Conservation (phyloP, 768 basidiomycete species). For the Lactarius quietus region DNA sequence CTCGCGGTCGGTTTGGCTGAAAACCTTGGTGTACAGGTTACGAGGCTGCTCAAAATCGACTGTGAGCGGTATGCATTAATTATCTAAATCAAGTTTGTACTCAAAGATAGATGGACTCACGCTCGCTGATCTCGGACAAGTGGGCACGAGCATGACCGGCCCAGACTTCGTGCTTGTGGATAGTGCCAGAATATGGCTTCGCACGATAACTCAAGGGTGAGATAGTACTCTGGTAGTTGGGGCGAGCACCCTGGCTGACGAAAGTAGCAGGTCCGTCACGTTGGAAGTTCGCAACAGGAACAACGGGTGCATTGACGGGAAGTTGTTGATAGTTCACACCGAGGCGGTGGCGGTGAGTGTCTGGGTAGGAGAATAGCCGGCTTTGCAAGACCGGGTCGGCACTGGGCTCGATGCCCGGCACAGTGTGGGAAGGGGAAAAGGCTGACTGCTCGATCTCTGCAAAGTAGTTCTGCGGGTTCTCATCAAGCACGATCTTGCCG, state of each 20-base stretch:
- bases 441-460: slow-evolving; percentile 93
- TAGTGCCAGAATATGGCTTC: slow-evolving; percentile 36
- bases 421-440: slow-evolving; percentile 82
- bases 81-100: slow-evolving; percentile 6
- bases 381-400: slow-evolving; percentile 93
- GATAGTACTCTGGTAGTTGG: slow-evolving; percentile 84
- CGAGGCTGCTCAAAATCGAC: slow-evolving; percentile 87
- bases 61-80: slow-evolving; percentile 31
- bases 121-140: slow-evolving; percentile 72
- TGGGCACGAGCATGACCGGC: slow-evolving; percentile 65
- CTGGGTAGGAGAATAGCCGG: slow-evolving; percentile 92
- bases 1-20: slow-evolving; percentile 54
- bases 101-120: slow-evolving; percentile 44
- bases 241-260: slow-evolving; percentile 76
- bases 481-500: slow-evolving; percentile 79
- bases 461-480: slow-evolving; percentile 85
- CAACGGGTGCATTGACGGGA: slow-evolving; percentile 79
- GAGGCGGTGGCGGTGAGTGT: slow-evolving; percentile 83
- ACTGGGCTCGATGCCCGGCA: slow-evolving; percentile 87
- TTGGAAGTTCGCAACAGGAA: slow-evolving; percentile 85
- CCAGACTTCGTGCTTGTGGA: slow-evolving; percentile 67
- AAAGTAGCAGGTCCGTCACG: slow-evolving; percentile 71
- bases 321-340: slow-evolving; percentile 81
- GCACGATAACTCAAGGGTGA: slow-evolving; percentile 62
- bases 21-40: slow-evolving; percentile 62